Evolutionary conservation across 2,329 filamentous ascomycete species (phyloP), one percentile per base, ranked within the genome.

Genomic region (Xylariaceae sp.): DNA sequence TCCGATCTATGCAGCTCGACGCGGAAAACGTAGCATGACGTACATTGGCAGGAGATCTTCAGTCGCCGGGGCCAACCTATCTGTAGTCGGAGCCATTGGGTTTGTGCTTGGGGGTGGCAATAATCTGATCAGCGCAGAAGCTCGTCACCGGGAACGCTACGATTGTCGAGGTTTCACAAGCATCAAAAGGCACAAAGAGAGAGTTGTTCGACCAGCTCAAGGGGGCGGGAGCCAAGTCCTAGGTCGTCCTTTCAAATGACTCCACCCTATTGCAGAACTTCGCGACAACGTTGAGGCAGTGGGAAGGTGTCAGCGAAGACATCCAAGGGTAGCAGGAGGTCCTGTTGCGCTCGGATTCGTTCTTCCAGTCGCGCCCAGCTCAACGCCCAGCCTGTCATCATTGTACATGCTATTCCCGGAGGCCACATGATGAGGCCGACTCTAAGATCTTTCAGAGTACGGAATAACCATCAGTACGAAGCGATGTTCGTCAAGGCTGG

Each of bases 241-340:
- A 39, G 1, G 43, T 39, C 10, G n/a, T 51, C 36, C 38, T 50
- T 27, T 46, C 43, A 9, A n/a, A 36, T 50, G 31, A 50, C 43
- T 6, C 9, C 36, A 51, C 27, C 41, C 47, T 5, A 40, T 31
- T 5, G 3, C 41, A n/a, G 41, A 49, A 18, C 41, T 49, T 12
- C 11, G 14, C 18, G 4, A 59, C 11, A 43, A 43, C 9, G 4
- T 36, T 9, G 12, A 12, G 12, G 33, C 15, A 12, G 33, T 9
- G 15, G 33, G 12, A 5, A 36, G 9, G 12, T 36, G 4, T 12
- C 12, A 9, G 10, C 33, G 15, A 36, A 10, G 15, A 3, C 9
- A 36, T 36, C 33, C 12, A 36, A 36, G n/a, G n/a, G 33, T 27
- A 7, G 22, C 22, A 36, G 33, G 10, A 36, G 12, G 15, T 36